phyloP scores from a whole-genome alignment of 202 grass and related monocot genomes.

The Dendrocalamus latiflorus region DNA sequence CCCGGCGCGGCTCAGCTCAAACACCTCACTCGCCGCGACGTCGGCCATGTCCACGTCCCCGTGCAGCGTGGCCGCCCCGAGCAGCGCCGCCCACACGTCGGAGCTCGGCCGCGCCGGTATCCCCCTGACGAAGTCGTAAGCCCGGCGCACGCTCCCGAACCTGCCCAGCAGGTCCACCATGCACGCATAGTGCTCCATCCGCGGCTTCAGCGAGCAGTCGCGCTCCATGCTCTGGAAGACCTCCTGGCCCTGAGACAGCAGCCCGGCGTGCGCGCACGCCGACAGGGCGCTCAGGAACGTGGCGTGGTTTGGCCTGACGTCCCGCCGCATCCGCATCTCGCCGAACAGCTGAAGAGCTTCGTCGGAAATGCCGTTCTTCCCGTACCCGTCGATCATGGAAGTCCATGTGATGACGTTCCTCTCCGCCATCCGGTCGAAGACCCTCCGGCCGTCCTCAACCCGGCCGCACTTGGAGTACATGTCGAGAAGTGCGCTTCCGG shows the following conservation, averaged over 20 bases:
- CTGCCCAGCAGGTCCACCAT: slow-evolving; percentile 87
- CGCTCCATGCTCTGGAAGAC: slow-evolving; percentile 74
- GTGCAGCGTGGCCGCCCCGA: slow-evolving; percentile 66
- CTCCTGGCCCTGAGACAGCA: slow-evolving; percentile 55
- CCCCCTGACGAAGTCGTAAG: slow-evolving; percentile 44
- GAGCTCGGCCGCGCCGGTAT: slow-evolving; percentile 53
- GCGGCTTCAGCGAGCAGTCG: slow-evolving; percentile 46
- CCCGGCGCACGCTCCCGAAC: slow-evolving; percentile 48
- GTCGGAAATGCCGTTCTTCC: slow-evolving; percentile 66
- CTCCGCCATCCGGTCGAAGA: slow-evolving; percentile 54
- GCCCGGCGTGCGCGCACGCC: slow-evolving; percentile 61
- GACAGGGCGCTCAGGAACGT: slow-evolving; percentile 73
- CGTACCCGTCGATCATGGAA: slow-evolving; percentile 86
- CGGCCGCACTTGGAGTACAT: slow-evolving; percentile 83
- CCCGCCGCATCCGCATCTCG: slow-evolving; percentile 30
- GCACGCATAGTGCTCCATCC: slow-evolving; percentile 88
- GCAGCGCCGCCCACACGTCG: slow-evolving; percentile 80
- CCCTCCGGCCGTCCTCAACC: slow-evolving; percentile 46
- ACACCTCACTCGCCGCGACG: slow-evolving; percentile 53
- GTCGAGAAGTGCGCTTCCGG: slow-evolving; percentile 65
- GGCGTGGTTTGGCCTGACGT: slow-evolving; percentile 55
- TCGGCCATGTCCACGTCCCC: slow-evolving; percentile 63
- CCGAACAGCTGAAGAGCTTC: slow-evolving; percentile 55
- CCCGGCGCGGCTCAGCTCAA: slow-evolving; percentile 43
- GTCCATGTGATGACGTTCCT: slow-evolving; percentile 88